These are phyloP conservation scores for Rhodotorula mucilaginosa DNA, from an alignment of 1,284 basidiomycete genomes.

Conservation along the genomic window DNA sequence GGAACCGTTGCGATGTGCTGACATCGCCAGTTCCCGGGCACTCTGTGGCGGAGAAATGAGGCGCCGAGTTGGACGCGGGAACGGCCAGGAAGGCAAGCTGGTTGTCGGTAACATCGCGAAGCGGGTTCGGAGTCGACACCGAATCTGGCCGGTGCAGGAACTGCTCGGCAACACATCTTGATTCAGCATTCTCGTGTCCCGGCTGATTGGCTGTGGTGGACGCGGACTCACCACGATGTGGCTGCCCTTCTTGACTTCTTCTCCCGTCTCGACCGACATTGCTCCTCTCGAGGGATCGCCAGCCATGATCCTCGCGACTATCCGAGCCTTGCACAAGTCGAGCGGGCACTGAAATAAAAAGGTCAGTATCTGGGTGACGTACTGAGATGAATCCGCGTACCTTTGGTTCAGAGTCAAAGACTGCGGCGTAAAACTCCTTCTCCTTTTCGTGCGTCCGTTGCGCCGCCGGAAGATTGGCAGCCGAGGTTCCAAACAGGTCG, in stretches of 20 bases:
- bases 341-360: not conserved
- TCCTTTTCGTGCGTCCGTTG: constrained; percentile 29
- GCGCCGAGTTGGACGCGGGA: constrained; percentile 16
- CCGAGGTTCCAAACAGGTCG: constrained; percentile 11
- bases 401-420: constrained; percentile 15
- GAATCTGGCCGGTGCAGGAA: constrained; percentile 31
- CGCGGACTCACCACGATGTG: constrained; percentile 16
- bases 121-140: not conserved
- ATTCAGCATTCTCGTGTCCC: too few species aligned
- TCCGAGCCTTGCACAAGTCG: constrained; percentile 20
- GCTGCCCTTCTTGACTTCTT: constrained; percentile 23
- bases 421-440: constrained; percentile 38
- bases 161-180: constrained; percentile 1
- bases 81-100: constrained; percentile 18
- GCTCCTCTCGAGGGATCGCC: constrained; percentile 37
- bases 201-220: not conserved
- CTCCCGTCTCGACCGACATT: constrained; percentile 36
- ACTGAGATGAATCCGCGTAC: not conserved
- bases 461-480: not conserved
- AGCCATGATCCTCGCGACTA: constrained; percentile 34
- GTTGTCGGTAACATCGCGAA: not conserved
- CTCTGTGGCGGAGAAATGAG: not conserved
- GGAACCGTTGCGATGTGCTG: not conserved
- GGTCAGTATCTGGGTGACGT: too few species aligned
- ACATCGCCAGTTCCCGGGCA: constrained; percentile 26